phyloP scores from a whole-genome alignment of 2,329 filamentous ascomycete genomes.

The Penicillium sp. region DNA sequence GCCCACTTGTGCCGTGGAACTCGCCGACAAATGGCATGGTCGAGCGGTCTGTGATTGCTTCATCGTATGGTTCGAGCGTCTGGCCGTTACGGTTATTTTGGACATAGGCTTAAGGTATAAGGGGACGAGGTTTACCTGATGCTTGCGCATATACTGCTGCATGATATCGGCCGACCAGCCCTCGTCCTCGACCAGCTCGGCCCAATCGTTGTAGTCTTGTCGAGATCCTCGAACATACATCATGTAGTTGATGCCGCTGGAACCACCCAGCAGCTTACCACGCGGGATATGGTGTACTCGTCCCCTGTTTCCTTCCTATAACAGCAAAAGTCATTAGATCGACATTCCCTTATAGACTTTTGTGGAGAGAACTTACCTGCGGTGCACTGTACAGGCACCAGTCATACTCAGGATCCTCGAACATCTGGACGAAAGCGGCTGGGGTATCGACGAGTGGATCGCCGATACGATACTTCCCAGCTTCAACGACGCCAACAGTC shows the following conservation, averaged over 20 bases:
- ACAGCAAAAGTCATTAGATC: not conserved
- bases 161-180: slow-evolving; percentile 28
- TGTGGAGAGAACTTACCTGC: slow-evolving; percentile 15
- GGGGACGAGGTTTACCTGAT: slow-evolving; percentile 7
- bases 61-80: slow-evolving; percentile 32
- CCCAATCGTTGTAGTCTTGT: slow-evolving; percentile 39
- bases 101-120: too few relatives aligned
- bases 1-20: slow-evolving; percentile 18
- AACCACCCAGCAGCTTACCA: slow-evolving; percentile 38
- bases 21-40: slow-evolving; percentile 19
- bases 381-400: slow-evolving; percentile 35
- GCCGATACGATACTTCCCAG: slow-evolving; percentile 38
- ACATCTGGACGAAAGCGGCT: slow-evolving; percentile 22
- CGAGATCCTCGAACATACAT: slow-evolving; percentile 45
- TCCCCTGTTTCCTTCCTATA: slow-evolving; percentile 23
- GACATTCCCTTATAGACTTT: not conserved
- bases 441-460: slow-evolving; percentile 33
- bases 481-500: slow-evolving; percentile 49
- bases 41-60: slow-evolving; percentile 19
- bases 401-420: slow-evolving; percentile 38
- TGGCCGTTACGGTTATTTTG: slow-evolving; percentile 5
- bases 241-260: slow-evolving; percentile 40
- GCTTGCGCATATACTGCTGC: slow-evolving; percentile 29
- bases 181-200: slow-evolving; percentile 28
- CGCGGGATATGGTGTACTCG: slow-evolving; percentile 28